A percentile compares a stretch with the other conserved stretches of the same genome.
These are phyloP conservation scores for Fusarium papillatum DNA, from an alignment of 2,329 filamentous ascomycete species.

Conservation along the genomic window DNA sequence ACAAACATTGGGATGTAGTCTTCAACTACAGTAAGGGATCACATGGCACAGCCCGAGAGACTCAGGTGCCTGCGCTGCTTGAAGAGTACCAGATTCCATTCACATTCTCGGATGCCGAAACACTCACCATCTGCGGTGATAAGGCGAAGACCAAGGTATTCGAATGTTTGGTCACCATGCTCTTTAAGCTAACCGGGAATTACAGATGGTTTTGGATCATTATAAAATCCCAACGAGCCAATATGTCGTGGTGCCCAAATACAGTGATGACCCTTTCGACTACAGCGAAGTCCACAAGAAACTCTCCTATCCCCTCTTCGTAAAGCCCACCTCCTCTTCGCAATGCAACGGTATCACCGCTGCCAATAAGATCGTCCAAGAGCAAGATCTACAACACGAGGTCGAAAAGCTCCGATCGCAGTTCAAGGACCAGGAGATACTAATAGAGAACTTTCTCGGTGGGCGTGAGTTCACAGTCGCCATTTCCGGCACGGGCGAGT, in stretches of 20 bases:
- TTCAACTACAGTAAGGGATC: not conserved
- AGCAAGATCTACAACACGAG: not conserved
- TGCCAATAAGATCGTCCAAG: not conserved
- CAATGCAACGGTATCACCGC: not conserved
- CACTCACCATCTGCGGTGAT: not conserved
- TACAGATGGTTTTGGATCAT: not conserved
- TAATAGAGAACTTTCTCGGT: not conserved
- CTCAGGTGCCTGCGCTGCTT: not conserved
- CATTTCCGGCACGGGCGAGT: not conserved
- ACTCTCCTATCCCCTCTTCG: not conserved
- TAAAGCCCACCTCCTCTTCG: not conserved
- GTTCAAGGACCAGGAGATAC: not conserved
- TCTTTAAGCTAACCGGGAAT: not conserved
- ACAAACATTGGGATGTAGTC: not conserved
- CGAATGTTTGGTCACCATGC: not conserved
- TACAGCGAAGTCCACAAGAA: not conserved
- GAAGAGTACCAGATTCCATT: not conserved
- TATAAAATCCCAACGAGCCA: not conserved
- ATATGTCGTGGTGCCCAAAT: not conserved
- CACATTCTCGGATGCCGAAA: not conserved
- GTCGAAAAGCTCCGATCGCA: not conserved
- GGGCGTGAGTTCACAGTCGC: not conserved
- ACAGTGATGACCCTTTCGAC: not conserved
- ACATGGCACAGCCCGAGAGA: not conserved
- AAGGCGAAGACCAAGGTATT: not conserved